A percentile compares a stretch with the other conserved stretches of the same genome.
Conservation (phyloP, 768 basidiomycete genomes). For the Lactifluus volemus region DNA sequence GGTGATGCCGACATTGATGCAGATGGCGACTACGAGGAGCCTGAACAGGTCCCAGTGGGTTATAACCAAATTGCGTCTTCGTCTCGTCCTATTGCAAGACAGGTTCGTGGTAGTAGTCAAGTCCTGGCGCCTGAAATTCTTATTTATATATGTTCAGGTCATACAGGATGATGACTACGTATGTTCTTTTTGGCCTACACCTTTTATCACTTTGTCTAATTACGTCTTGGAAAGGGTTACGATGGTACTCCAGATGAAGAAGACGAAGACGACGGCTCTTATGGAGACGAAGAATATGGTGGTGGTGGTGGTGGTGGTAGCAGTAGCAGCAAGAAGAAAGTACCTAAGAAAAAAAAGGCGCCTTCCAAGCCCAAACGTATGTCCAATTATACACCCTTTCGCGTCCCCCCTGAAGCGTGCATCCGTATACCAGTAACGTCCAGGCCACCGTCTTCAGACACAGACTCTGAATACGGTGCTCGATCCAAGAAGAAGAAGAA, state of each 20-base stretch:
- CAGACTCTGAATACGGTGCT: constrained; percentile 81
- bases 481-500: constrained; percentile 84
- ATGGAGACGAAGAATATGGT: constrained; percentile 68
- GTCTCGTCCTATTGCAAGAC: constrained; percentile 26
- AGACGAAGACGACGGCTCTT: constrained; percentile 66
- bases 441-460: constrained; percentile 61
- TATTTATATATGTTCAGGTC: constrained; percentile 23
- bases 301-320: constrained; percentile 25
- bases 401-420: constrained; percentile 10
- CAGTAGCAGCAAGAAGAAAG: constrained; percentile 49
- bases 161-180: constrained; percentile 42
- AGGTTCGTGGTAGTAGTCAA: constrained; percentile 23
- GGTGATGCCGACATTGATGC: constrained; percentile 56
- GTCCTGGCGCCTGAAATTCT: constrained; percentile 6
- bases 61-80: constrained; percentile 34
- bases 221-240: constrained; percentile 40
- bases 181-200: constrained; percentile 26
- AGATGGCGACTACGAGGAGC: constrained; percentile 46
- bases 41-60: constrained; percentile 31
- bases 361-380: constrained; percentile 54
- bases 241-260: constrained; percentile 45
- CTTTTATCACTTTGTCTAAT: constrained; percentile 20
- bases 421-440: constrained; percentile 27
- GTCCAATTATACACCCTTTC: constrained; percentile 14
- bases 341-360: constrained; percentile 58